These are phyloP conservation scores for Volvariella surrecta DNA, from an alignment of 1,284 basidiomycete genomes.

Conservation along the genomic window DNA sequence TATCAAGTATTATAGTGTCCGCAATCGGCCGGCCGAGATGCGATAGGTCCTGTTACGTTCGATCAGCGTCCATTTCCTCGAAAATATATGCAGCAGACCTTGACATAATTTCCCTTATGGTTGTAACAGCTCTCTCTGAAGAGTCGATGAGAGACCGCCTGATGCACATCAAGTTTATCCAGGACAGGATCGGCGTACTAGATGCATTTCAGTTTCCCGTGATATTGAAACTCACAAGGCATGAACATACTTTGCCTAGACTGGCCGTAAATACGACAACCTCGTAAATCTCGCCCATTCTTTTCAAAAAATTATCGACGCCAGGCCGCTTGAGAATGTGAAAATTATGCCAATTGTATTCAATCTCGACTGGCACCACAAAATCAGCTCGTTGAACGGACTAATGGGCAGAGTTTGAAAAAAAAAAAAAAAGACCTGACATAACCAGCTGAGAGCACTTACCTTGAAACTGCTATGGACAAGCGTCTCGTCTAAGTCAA, in stretches of 20 bases:
- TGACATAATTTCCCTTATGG: conserved; percentile 98
- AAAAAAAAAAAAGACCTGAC: conserved; percentile 11
- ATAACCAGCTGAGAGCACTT: conserved; percentile 11
- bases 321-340: conserved; percentile 99
- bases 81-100: conserved; percentile 41
- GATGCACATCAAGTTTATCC: conserved; percentile 91
- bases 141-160: conserved; percentile 89
- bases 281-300: conserved; percentile 98
- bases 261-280: conserved; percentile 98
- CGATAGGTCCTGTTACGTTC: conserved; percentile 74
- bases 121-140: conserved; percentile 99
- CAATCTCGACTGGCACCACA: conserved; percentile 98
- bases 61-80: conserved; percentile 6
- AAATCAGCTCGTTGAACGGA: conserved; percentile 95
- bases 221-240: conserved; percentile 6
- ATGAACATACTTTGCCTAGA: conserved; percentile 73
- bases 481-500: conserved; percentile 94
- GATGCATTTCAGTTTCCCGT: conserved; percentile 10
- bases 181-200: conserved; percentile 98
- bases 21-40: conserved; percentile 90
- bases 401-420: conserved; percentile 30
- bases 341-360: conserved; percentile 96
- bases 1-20: conserved; percentile 97
- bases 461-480: conserved; percentile 94
- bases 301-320: conserved; percentile 93